Percentiles rank a stretch among this genome's conserved stretches.
phyloP scores from a whole-genome alignment of 2,329 filamentous ascomycete genomes.

The Penicillium sp. region DNA sequence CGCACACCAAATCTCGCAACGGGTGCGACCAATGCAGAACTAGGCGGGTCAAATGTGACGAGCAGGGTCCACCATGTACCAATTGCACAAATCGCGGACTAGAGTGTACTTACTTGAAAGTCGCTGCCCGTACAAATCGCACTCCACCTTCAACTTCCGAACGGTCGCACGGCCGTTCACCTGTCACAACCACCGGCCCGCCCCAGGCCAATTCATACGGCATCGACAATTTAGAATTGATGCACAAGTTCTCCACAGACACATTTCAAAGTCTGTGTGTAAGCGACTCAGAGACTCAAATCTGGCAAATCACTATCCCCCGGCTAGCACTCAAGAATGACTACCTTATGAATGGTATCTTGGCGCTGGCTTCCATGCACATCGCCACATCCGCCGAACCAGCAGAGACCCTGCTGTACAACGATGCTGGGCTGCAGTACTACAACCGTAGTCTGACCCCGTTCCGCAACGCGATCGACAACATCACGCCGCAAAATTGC shows the following conservation, averaged over 20 bases:
- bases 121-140: slow-evolving; percentile 9
- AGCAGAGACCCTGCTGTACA: slow-evolving; percentile 18
- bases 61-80: slow-evolving; percentile 31
- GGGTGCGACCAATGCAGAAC: slow-evolving; percentile 26
- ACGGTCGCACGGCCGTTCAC: background rate
- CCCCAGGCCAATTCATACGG: slow-evolving; percentile 2
- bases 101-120: slow-evolving; percentile 24
- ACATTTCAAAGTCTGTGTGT: slow-evolving; percentile 44
- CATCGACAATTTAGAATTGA: slow-evolving; percentile 48
- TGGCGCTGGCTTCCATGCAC: slow-evolving; percentile 40
- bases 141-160: background rate
- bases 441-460: slow-evolving; percentile 27
- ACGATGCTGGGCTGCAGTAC: slow-evolving; percentile 29
- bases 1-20: slow-evolving; percentile 26
- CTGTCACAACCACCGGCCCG: background rate
- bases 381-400: slow-evolving; percentile 29
- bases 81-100: slow-evolving; percentile 31
- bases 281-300: slow-evolving; percentile 23
- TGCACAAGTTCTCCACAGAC: slow-evolving; percentile 51
- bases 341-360: slow-evolving; percentile 39
- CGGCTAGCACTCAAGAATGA: slow-evolving; percentile 34
- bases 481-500: slow-evolving; percentile 29
- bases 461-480: slow-evolving; percentile 29
- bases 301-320: slow-evolving; percentile 39
- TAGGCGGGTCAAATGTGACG: slow-evolving; percentile 32